Conservation (phyloP, 2,329 filamentous ascomycete genomes). For the Coleophoma cylindrospora region DNA sequence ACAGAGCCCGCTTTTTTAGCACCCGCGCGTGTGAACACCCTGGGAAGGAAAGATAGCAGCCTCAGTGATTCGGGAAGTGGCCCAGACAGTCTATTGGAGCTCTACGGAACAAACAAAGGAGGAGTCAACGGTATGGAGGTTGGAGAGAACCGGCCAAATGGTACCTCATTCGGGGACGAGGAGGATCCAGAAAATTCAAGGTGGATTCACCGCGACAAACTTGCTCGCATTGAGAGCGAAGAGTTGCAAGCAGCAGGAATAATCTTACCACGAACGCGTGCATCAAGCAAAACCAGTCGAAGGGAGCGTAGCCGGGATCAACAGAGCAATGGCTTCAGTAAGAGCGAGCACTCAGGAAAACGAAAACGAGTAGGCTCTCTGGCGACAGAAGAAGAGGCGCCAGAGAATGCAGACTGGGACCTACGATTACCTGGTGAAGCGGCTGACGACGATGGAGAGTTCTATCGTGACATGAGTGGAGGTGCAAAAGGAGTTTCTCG, state of each 20-base stretch:
- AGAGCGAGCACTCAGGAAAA: slow-evolving; percentile 31
- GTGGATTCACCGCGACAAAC: slow-evolving; percentile 84
- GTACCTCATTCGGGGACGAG: slow-evolving; percentile 23
- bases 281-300: slow-evolving; percentile 41
- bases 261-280: slow-evolving; percentile 47
- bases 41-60: slow-evolving; percentile 35
- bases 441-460: slow-evolving; percentile 49
- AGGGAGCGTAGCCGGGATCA: slow-evolving; percentile 32
- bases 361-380: slow-evolving; percentile 29
- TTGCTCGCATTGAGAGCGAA: slow-evolving; percentile 74
- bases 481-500: slow-evolving; percentile 63
- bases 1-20: slow-evolving; percentile 23
- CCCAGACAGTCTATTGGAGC: slow-evolving; percentile 40
- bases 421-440: slow-evolving; percentile 74
- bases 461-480: slow-evolving; percentile 46
- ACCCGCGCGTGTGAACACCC: slow-evolving; percentile 28
- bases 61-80: slow-evolving; percentile 35
- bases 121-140: slow-evolving; percentile 21
- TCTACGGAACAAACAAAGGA: slow-evolving; percentile 28
- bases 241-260: slow-evolving; percentile 78
- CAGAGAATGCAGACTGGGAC: slow-evolving; percentile 57
- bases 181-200: slow-evolving; percentile 57
- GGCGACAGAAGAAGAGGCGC: slow-evolving; percentile 28
- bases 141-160: slow-evolving; percentile 15
- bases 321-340: slow-evolving; percentile 22